Evolutionary conservation across 1,139 yeast genomes (phyloP).

Genomic region (Starmera stellimalicola): DNA sequence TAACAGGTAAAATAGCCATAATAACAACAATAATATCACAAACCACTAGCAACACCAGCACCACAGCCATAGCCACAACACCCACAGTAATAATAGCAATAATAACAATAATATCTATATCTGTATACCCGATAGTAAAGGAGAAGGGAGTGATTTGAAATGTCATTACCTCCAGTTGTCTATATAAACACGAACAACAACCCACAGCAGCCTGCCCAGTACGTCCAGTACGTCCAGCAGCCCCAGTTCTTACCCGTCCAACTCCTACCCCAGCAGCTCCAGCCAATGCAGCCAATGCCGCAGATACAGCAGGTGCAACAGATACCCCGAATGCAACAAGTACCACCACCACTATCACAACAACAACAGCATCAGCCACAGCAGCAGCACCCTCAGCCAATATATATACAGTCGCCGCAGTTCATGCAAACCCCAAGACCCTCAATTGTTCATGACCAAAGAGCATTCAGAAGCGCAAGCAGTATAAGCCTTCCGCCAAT

Average conservation of each 20-base stretch:
- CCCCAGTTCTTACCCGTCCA: too few relatives aligned
- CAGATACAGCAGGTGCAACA: not conserved
- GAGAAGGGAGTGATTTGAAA: too few relatives aligned
- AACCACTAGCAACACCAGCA: too few relatives aligned
- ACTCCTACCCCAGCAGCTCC: conserved; percentile 2
- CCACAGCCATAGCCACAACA: too few relatives aligned
- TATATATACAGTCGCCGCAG: not conserved
- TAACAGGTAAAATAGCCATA: too few relatives aligned
- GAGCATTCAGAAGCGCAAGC: not conserved
- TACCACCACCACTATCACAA: conserved; percentile 1
- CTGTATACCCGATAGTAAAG: too few relatives aligned
- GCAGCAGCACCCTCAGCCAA: conserved; percentile 1
- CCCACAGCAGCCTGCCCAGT: too few relatives aligned
- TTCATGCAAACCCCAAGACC: not conserved
- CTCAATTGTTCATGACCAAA: not conserved
- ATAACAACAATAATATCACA: too few relatives aligned
- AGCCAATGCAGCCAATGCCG: conserved; percentile 1
- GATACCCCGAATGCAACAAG: not conserved
- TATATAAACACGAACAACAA: too few relatives aligned
- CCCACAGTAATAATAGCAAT: too few relatives aligned
- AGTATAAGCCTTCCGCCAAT: not conserved
- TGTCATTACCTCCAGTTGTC: too few relatives aligned
- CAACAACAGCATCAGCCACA: conserved; percentile 1
- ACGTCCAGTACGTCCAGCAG: conserved; percentile 5
- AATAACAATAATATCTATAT: too few relatives aligned